Conservation (phyloP, 2,329 filamentous ascomycete genomes). For the Curvularia verruculosa region DNA sequence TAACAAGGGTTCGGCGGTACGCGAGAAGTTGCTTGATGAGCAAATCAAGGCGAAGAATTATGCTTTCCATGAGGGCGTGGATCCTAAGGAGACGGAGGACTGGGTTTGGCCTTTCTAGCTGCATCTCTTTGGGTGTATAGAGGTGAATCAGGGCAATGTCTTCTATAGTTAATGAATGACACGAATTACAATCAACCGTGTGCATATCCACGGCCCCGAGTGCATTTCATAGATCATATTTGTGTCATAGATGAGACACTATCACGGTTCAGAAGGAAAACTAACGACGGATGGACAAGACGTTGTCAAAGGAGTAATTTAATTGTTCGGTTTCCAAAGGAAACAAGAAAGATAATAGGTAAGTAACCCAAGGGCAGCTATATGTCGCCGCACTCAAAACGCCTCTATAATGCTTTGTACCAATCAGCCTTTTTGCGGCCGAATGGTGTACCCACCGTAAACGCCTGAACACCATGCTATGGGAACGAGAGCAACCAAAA, state of each 20-base stretch:
- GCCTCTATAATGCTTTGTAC: slow-evolving; percentile 7
- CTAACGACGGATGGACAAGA: not conserved
- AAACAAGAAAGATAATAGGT: not conserved
- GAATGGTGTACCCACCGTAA: not conserved
- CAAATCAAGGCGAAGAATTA: slow-evolving; percentile 68
- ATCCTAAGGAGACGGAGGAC: slow-evolving; percentile 68
- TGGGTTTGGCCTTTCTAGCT: slow-evolving; percentile 67
- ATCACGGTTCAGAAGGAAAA: not conserved
- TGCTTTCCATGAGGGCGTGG: slow-evolving; percentile 72
- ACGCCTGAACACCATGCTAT: slow-evolving; percentile 33
- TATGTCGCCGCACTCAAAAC: slow-evolving; percentile 2
- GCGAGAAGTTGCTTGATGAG: slow-evolving; percentile 68
- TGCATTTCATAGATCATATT: not conserved
- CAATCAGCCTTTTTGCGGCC: not conserved
- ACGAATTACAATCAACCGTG: not conserved
- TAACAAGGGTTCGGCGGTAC: slow-evolving; percentile 66
- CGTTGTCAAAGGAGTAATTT: not conserved
- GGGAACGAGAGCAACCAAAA: slow-evolving; percentile 1
- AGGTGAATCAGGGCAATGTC: not conserved
- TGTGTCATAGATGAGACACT: not conserved
- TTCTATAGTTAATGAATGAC: not conserved
- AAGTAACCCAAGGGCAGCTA: not conserved
- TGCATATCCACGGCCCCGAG: no score
- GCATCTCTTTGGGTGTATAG: not conserved
- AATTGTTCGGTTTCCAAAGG: not conserved